phyloP scores from a whole-genome alignment of 192 early-diverging fungal species.

The Chytriomyces confervae region DNA sequence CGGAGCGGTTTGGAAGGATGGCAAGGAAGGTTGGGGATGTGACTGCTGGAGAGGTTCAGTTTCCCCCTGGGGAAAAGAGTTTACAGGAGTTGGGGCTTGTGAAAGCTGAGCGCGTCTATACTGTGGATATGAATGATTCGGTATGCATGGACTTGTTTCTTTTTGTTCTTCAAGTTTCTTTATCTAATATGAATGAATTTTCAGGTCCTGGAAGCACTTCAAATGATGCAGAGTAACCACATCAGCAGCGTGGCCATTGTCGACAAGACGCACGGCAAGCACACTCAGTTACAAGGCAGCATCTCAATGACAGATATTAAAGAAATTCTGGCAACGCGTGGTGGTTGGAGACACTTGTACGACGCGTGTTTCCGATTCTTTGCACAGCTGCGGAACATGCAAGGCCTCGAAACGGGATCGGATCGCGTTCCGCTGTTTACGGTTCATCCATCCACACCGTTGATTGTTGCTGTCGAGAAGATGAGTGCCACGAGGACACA shows the following conservation, averaged over 20 bases:
- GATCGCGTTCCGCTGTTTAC: slow-evolving; percentile 49
- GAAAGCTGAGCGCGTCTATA: slow-evolving; percentile 25
- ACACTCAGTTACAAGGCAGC: slow-evolving; percentile 41
- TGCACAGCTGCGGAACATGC: slow-evolving; percentile 40
- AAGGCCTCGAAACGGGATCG: slow-evolving; percentile 43
- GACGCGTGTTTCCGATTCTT: slow-evolving; percentile 53
- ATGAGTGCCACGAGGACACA: slow-evolving; percentile 59
- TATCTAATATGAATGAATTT: background rate
- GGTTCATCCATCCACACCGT: slow-evolving; percentile 50
- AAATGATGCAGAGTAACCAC: slow-evolving; percentile 54
- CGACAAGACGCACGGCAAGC: slow-evolving; percentile 29
- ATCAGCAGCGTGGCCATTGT: slow-evolving; percentile 59
- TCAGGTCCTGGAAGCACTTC: slow-evolving; percentile 55
- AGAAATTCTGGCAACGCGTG: slow-evolving; percentile 46
- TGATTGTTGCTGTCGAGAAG: slow-evolving; percentile 59
- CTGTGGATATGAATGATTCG: slow-evolving; percentile 33
- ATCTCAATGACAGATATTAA: slow-evolving; percentile 60
- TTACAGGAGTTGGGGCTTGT: slow-evolving; percentile 53
- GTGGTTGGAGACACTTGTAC: slow-evolving; percentile 52
- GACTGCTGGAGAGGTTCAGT: slow-evolving; percentile 18
- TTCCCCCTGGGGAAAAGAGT: slow-evolving; percentile 44
- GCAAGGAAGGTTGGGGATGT: slow-evolving; percentile 13
- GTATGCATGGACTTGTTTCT: no score
- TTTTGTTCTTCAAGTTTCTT: background rate
- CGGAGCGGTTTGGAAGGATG: slow-evolving; percentile 49